Evolutionary conservation across 768 basidiomycete species (phyloP), one percentile per base, ranked within the genome.

Genomic region (Phlebiopsis flavidoalba): DNA sequence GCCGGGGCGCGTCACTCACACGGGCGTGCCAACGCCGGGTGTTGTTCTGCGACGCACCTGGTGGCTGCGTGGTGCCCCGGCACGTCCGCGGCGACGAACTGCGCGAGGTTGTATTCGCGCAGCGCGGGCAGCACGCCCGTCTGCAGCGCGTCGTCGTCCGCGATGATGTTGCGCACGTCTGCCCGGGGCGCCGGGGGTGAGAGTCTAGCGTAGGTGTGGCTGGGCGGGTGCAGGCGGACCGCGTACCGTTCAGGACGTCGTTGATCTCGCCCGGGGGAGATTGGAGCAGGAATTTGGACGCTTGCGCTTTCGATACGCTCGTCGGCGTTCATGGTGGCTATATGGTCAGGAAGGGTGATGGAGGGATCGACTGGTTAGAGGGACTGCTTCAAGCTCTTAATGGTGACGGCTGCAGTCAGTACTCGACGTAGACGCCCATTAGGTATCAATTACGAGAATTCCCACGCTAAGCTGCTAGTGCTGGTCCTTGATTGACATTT

Each of bases 261-360:
- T 96, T 97, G 65, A 98, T 94, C 77, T 98, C 91, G 49, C 95
- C 95, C 0, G 95, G 95, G 24, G 95, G 95, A 0, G 93, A 87
- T 71, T 97, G 95, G 0, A 92, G 80, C 33, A 98, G 77, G 68
- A 97, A 91, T 35, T 79, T 79, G 24, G 90, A 86, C 22, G 89
- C n/a, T n/a, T n/a, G n/a, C 95, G 8, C 82, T 81, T 68, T 84
- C 77, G 50, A 92, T 84, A 31, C 87, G 84, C 68, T 88, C 85
- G 56, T 77, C 74, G 54, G 78, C 71, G 64, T 84, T 81, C 88
- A 91, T 89, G 19, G 31, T n/a, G 12, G 40, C 17, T 31, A 6
- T 31, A 31, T 31, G 6, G 26, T 3, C 6, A 6, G 26, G 3
- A 31, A 31, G 26, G 26, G 26, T 31, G 26, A 31, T 31, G 26